Evolutionary conservation across 2,329 filamentous ascomycete species (phyloP), one percentile per base, ranked within the genome.

Genomic region (Xylariales sp.): DNA sequence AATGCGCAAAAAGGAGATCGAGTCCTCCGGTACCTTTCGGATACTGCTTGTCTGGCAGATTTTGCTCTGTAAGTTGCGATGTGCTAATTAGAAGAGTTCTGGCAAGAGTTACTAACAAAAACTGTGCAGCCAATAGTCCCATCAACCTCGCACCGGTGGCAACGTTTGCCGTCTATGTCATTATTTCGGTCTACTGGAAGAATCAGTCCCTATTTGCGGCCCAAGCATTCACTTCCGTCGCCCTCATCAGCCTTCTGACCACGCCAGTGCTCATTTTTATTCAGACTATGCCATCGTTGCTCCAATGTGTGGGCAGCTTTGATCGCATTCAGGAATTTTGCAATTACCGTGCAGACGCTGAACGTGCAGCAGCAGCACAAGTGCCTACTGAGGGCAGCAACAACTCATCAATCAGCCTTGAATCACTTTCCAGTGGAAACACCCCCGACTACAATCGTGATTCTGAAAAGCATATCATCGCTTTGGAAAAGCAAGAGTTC

Each of bases 1-100:
- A 4, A 38, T 59, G 30, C 46, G 60, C 5, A 20, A 35, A 8
- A 47, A 51, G 10, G 59, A 63, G 40, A 50, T 63, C 15, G 31
- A 47, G 3, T 50, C 52, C 1, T 59, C 59, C 1, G 44, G 48
- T 14, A 41, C 29, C 5, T 63, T 52, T 35, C 44, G 59, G 15
- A 50, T 46, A 13, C 36, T 47, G 33, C 47, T 54, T 21, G 45
- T 44, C 25, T 51, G 25, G 31, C 51, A 18, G 8, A 21, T 48
- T 17, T 27, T 47, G 35, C 41, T 52, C 15, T 56, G 48, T 42
- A 49, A 46, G 39, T 17, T 18, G 6, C n/a, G 15, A 15, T 30
- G 14, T 29, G 10, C 19, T 38, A 7, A 29, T 31, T 6, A n/a
- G n/a, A n/a, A n/a, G n/a, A n/a, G n/a, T n/a, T n/a, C n/a, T n/a